phyloP scores from a whole-genome alignment of 371 early-diverging fungal genomes.

The Enterocytospora artemiae region DNA sequence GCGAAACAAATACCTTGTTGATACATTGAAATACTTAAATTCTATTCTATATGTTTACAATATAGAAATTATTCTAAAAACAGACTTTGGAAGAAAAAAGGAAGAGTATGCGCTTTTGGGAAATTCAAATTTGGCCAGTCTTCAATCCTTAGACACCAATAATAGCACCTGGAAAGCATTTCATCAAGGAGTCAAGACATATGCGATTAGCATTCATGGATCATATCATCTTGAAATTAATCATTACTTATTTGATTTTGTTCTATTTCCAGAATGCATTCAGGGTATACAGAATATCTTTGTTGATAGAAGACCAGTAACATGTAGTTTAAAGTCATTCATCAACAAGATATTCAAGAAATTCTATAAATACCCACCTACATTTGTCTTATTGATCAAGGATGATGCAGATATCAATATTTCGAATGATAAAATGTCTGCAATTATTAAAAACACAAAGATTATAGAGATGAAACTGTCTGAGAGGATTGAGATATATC shows the following conservation, averaged over 20 bases:
- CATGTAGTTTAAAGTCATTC: constrained; percentile 5
- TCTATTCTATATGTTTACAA: constrained; percentile 60
- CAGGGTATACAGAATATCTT: constrained; percentile 15
- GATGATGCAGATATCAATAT: constrained; percentile 39
- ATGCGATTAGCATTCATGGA: constrained; percentile 11
- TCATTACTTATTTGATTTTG: constrained; percentile 13
- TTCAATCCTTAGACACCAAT: no score
- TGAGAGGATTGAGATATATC: constrained; percentile 17
- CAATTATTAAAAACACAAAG: constrained; percentile 25
- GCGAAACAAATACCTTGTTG: constrained; percentile 66
- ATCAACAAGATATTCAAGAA: constrained; percentile 26
- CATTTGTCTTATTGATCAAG: constrained; percentile 33
- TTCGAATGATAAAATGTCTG: constrained; percentile 39
- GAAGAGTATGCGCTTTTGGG: constrained; percentile 30
- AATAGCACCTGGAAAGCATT: no score
- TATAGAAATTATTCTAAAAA: constrained; percentile 31
- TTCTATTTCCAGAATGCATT: constrained; percentile 22
- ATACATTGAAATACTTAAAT: constrained; percentile 69
- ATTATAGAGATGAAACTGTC: constrained; percentile 27
- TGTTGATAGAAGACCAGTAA: constrained; percentile 24
- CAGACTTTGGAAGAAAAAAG: not conserved
- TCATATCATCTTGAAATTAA: constrained; percentile 8
- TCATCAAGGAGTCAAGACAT: constrained; percentile 6
- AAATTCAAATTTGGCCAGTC: no score
- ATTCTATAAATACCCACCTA: constrained; percentile 21